Evolutionary conservation across 2,329 filamentous ascomycete species (phyloP), one percentile per base, ranked within the genome.

Genomic region (Parastagonospora avenae): DNA sequence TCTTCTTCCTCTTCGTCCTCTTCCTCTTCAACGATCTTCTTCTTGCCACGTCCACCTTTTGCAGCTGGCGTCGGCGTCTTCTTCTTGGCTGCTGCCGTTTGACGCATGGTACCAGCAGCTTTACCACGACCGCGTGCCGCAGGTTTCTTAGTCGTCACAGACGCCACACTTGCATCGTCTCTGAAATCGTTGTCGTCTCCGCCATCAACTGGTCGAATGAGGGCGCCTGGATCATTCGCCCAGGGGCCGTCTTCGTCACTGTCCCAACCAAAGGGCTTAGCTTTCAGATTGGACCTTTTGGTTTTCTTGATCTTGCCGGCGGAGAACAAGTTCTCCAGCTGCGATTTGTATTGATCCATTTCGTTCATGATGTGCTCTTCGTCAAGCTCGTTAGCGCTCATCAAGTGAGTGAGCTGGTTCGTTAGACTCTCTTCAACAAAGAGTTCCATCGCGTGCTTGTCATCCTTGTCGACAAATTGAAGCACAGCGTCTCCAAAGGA

Each of bases 381-480:
- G 15, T 88, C 85, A 0, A 82, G 79, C 39, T 89, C 85, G 5
- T 86, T 83, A 37, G 86, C 79, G 6, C 63, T 54, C 66, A 79
- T 67, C 10, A 80, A 54, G 52, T 78, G 70, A 50, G 76, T 75
- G 36, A 79, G 66, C 50, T 80, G 77, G 12, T 66, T 70, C 11
- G 67, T 65, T 27, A 81, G 63, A 55, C 72, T 76, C 4, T 78
- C 72, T 4, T 74, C 68, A 7, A 81, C 74, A 50, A 81, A 81
- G 10, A 68, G 72, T 55, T 78, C 72, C 86, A 97, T 91, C 2
- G 91, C 91, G 63, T 94, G 87, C 68, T 92, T 96, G 76, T 99
- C 94, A 60, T 96, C 91, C 62, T 97, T 97, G 70, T 92, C 87
- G 24, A 99, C 91, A 64, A 94, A 99, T 54, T 96, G 90, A 40